These are phyloP conservation scores for Thelephora aurantiotincta DNA, from an alignment of 768 basidiomycete species.

Conservation along the genomic window DNA sequence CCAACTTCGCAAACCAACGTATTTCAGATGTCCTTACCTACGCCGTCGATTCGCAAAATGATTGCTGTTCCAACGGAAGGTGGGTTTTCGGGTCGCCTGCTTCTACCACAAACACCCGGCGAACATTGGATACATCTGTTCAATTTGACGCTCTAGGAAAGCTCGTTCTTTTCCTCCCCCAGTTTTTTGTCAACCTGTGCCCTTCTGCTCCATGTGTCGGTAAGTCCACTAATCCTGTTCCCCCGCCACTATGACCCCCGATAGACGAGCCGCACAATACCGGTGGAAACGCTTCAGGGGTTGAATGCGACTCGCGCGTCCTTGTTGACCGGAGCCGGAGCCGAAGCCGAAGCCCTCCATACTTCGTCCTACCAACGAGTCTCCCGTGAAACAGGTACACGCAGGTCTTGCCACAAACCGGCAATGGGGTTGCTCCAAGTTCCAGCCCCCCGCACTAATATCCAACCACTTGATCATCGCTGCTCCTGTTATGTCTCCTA, in stretches of 20 bases:
- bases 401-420: too few species aligned
- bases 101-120: constrained; percentile 98
- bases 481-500: too few species aligned
- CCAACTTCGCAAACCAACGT: too few species aligned
- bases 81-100: constrained; percentile 98
- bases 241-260: neutral
- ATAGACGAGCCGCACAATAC: constrained; percentile 27
- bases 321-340: constrained; percentile 2
- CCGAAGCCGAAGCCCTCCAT: too few species aligned
- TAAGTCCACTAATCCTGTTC: constrained; percentile 27
- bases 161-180: neutral
- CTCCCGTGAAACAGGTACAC: too few species aligned
- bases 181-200: constrained; percentile 24
- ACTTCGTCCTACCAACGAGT: too few species aligned
- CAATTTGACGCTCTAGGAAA: constrained; percentile 38
- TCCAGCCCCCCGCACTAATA: too few species aligned
- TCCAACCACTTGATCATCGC: too few species aligned
- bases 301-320: constrained; percentile 40
- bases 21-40: constrained; percentile 72
- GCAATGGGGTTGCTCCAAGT: too few species aligned
- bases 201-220: constrained; percentile 92
- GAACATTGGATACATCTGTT: constrained; percentile 96
- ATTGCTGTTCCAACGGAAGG: constrained; percentile 87
- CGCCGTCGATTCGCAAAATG: constrained; percentile 18
- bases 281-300: constrained; percentile 80